phyloP scores from a whole-genome alignment of 257 asterid genomes.

The Lycium barbarum region DNA sequence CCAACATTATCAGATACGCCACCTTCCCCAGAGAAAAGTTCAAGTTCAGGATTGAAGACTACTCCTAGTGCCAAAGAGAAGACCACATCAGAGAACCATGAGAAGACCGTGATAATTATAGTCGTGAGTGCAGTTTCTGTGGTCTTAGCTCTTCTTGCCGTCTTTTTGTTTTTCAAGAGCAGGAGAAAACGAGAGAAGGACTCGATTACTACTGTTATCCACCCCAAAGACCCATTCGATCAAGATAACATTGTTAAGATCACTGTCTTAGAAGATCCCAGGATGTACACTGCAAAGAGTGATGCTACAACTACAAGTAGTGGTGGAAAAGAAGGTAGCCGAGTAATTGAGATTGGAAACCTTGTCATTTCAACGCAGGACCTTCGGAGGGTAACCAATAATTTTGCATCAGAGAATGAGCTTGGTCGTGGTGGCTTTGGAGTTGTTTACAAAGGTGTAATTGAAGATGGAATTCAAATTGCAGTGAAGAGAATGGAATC shows the following conservation, averaged over 20 bases:
- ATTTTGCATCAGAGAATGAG: conserved; percentile 68
- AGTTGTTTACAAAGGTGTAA: conserved; percentile 70
- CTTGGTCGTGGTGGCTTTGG: conserved; percentile 90
- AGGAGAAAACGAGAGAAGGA: conserved; percentile 32
- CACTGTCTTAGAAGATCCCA: conserved; percentile 41
- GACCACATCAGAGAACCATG: conserved; percentile 24
- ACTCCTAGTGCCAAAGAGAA: conserved; percentile 31
- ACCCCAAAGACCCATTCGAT: conserved; percentile 52
- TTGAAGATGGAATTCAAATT: conserved; percentile 58
- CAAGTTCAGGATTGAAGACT: conserved; percentile 27
- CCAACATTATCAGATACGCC: conserved; percentile 35
- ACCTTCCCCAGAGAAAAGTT: conserved; percentile 28
- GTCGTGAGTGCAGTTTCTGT: conserved; percentile 41
- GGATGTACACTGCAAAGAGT: conserved; percentile 33
- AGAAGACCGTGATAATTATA: conserved; percentile 34
- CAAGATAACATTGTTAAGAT: conserved; percentile 46
- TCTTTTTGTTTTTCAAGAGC: conserved; percentile 40
- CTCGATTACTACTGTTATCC: conserved; percentile 40
- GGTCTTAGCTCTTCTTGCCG: conserved; percentile 36
- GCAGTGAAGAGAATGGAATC: conserved; percentile 86
- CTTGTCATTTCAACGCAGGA: conserved; percentile 52
- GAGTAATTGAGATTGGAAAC: conserved; percentile 50
- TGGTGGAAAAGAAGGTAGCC: conserved; percentile 40
- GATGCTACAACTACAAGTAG: conserved; percentile 36
- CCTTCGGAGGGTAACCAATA: conserved; percentile 59